These are phyloP conservation scores for Gastrodia elata DNA, from an alignment of 106 monocot genomes.

Conservation along the genomic window DNA sequence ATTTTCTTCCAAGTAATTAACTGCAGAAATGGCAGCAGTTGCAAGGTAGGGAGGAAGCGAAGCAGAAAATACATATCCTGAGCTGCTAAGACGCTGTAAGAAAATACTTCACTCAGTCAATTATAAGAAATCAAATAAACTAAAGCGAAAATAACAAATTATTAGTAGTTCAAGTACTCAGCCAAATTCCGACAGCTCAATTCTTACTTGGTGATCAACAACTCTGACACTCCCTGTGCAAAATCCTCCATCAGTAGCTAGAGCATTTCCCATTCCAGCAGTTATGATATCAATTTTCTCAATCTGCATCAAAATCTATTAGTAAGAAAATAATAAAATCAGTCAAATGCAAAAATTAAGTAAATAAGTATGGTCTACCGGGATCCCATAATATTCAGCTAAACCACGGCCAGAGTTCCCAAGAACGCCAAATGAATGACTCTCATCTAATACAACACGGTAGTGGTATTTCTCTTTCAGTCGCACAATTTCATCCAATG, in stretches of 20 bases:
- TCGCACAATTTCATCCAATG: slow-evolving; percentile 71
- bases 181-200: not conserved
- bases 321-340: not conserved
- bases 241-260: slow-evolving; percentile 97
- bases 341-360: not conserved
- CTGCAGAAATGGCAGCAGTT: slow-evolving; percentile 24
- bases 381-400: slow-evolving; percentile 51
- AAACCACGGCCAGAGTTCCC: slow-evolving; percentile 84
- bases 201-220: slow-evolving; percentile 87
- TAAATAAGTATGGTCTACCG: slow-evolving; percentile 9
- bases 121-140: not conserved
- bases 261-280: slow-evolving; percentile 86
- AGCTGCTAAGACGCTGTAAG: slow-evolving; percentile 77
- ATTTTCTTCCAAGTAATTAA: slow-evolving; percentile 24
- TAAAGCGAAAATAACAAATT: not conserved
- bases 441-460: slow-evolving; percentile 49
- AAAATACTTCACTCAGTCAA: not conserved
- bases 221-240: slow-evolving; percentile 92
- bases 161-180: not conserved
- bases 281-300: slow-evolving; percentile 98
- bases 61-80: slow-evolving; percentile 92
- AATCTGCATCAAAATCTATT: slow-evolving; percentile 36
- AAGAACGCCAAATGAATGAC: slow-evolving; percentile 62
- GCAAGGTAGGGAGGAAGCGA: slow-evolving; percentile 55
- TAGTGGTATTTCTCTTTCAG: slow-evolving; percentile 90